These are phyloP conservation scores for Phytophthora europaea DNA, from an alignment of 352 stramenopile species.

Conservation along the genomic window DNA sequence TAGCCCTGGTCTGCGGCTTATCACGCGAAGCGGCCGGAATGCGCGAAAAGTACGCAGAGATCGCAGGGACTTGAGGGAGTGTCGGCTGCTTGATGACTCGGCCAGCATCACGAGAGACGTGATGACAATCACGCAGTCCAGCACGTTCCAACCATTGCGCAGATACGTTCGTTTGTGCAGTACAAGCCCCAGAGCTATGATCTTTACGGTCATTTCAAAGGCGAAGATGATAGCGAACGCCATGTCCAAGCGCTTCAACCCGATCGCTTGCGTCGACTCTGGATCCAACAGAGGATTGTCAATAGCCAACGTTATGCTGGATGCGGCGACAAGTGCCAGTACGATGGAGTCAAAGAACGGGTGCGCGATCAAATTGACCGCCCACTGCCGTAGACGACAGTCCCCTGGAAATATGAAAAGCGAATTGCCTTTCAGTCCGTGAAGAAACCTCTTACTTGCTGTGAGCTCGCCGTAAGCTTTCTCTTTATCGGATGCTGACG, in stretches of 20 bases:
- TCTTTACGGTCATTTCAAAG: conserved; percentile 90
- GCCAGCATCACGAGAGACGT: conserved; percentile 77
- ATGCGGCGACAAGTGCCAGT: conserved; percentile 80
- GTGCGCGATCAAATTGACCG: conserved; percentile 66
- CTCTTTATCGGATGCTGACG: neutral
- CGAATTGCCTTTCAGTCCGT: conserved; percentile 22
- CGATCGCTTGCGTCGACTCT: conserved; percentile 35
- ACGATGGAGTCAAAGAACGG: conserved; percentile 84
- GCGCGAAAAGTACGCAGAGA: conserved; percentile 86
- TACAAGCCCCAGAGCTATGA: conserved; percentile 83
- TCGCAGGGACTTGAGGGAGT: conserved; percentile 74
- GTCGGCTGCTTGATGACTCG: conserved; percentile 42
- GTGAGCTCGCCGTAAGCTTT: neutral
- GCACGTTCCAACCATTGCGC: conserved; percentile 87
- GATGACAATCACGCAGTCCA: conserved; percentile 91
- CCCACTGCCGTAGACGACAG: conserved; percentile 45
- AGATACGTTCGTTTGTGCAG: conserved; percentile 84
- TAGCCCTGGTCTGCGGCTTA: conserved; percentile 84
- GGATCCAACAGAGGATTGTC: conserved; percentile 86
- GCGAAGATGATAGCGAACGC: conserved; percentile 83
- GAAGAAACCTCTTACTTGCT: neutral
- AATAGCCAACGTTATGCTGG: conserved; percentile 83
- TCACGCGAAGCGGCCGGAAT: conserved; percentile 91
- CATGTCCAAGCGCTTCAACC: conserved; percentile 73
- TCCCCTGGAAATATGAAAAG: conserved; percentile 65